Conservation (phyloP, 805 yeast genomes). For the Metschnikowia picachoensis region DNA sequence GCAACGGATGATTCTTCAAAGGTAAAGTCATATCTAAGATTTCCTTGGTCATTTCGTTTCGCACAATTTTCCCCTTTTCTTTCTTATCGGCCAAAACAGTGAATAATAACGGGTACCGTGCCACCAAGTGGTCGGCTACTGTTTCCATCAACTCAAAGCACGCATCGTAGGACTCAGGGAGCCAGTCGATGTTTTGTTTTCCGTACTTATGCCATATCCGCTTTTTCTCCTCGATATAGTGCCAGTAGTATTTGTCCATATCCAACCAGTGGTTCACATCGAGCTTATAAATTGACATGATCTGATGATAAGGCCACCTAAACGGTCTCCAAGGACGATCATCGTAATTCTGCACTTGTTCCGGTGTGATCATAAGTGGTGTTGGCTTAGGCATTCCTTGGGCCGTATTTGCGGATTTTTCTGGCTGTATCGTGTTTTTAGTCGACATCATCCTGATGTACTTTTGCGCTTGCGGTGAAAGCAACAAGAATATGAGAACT, state of each 20-base stretch:
- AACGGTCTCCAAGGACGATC: conserved; percentile 82
- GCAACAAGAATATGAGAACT: conserved; percentile 4
- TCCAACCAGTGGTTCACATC: conserved; percentile 75
- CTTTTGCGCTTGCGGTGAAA: conserved; percentile 6
- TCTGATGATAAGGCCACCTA: conserved; percentile 77
- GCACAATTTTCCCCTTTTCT: conserved; percentile 49
- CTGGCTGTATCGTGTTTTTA: neutral
- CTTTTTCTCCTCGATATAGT: conserved; percentile 60
- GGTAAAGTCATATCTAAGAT: conserved; percentile 57
- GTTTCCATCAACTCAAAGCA: conserved; percentile 60
- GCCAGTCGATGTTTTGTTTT: conserved; percentile 58
- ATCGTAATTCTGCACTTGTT: conserved; percentile 59
- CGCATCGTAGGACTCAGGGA: conserved; percentile 61
- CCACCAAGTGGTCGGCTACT: conserved; percentile 56
- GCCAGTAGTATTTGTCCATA: conserved; percentile 72
- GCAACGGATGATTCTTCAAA: conserved; percentile 59
- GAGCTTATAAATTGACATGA: conserved; percentile 70
- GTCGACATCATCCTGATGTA: neutral
- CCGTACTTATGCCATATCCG: conserved; percentile 58
- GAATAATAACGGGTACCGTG: conserved; percentile 62
- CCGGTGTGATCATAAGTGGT: conserved; percentile 62
- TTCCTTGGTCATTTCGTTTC: conserved; percentile 62
- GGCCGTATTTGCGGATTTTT: neutral
- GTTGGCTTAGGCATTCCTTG: conserved; percentile 43
- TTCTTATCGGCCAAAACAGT: conserved; percentile 37